Percentiles rank a stretch among this genome's conserved stretches.
phyloP scores from a whole-genome alignment of 306 rosid genomes.

The Styphnolobium japonicum region DNA sequence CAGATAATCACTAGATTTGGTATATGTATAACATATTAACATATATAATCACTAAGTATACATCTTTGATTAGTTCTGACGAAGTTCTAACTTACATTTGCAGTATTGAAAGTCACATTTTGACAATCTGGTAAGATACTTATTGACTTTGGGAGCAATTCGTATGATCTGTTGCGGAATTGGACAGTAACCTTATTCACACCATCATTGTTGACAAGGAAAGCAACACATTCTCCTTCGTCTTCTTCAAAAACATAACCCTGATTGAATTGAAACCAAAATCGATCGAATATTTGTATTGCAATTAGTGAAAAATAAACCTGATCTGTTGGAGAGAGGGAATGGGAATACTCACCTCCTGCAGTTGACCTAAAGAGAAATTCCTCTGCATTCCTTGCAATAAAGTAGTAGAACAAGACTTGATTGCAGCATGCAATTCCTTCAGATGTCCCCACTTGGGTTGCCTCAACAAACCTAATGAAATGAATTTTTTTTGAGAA shows the following conservation, averaged over 20 bases:
- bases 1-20: not conserved
- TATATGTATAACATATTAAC: too few relatives aligned
- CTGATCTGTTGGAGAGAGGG: not conserved
- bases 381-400: slow-evolving; percentile 51
- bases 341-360: slow-evolving; percentile 37
- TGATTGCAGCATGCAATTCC: slow-evolving; percentile 57
- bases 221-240: slow-evolving; percentile 56
- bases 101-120: slow-evolving; percentile 57
- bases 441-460: slow-evolving; percentile 78
- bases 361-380: slow-evolving; percentile 53
- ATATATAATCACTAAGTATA: too few relatives aligned
- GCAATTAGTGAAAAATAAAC: not conserved
- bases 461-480: slow-evolving; percentile 63
- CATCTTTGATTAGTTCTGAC: not conserved
- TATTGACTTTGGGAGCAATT: slow-evolving; percentile 59
- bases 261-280: slow-evolving; percentile 23
- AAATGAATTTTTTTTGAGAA: too few relatives aligned
- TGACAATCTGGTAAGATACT: slow-evolving; percentile 67
- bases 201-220: slow-evolving; percentile 51
- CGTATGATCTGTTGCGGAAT: slow-evolving; percentile 45
- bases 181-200: slow-evolving; percentile 33
- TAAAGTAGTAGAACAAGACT: slow-evolving; percentile 54
- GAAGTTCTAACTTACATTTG: slow-evolving; percentile 39
- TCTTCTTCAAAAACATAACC: slow-evolving; percentile 58
- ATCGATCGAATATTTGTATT: not conserved